Percentiles rank a stretch among this genome's conserved stretches.
Conservation (phyloP, 148 eudicot genomes). For the Vaccinium myrtillus region DNA sequence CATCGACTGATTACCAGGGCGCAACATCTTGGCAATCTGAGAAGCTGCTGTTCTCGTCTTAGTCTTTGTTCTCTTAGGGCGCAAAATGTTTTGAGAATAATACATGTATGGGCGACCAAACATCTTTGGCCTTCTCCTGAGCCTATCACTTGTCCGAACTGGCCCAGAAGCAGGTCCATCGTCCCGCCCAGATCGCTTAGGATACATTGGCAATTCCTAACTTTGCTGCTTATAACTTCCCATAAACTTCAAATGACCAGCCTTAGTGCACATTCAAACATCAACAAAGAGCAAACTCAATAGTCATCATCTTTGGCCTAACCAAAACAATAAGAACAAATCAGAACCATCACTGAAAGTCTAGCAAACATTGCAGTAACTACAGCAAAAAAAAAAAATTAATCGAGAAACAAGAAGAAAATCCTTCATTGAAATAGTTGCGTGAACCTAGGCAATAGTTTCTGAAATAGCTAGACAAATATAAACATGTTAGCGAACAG, state of each 20-base stretch:
- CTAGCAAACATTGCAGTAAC: background rate
- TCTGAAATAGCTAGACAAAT: background rate
- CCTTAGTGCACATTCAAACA: slow-evolving; percentile 9
- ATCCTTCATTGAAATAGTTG: background rate
- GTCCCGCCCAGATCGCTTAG: slow-evolving; percentile 57
- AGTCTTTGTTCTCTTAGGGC: slow-evolving; percentile 57
- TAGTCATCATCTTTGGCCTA: too few species aligned
- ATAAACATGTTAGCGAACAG: background rate
- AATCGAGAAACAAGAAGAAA: background rate
- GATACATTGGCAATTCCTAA: slow-evolving; percentile 44
- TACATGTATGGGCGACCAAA: slow-evolving; percentile 39
- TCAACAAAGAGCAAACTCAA: slow-evolving; percentile 7
- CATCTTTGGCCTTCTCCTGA: slow-evolving; percentile 50
- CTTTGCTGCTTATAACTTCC: slow-evolving; percentile 20
- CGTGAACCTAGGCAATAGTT: background rate
- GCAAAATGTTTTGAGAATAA: slow-evolving; percentile 32
- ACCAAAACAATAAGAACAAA: background rate
- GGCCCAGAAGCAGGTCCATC: slow-evolving; percentile 47
- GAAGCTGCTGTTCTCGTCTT: slow-evolving; percentile 80
- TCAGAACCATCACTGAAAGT: background rate
- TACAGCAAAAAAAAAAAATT: background rate
- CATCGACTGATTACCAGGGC: slow-evolving; percentile 47
- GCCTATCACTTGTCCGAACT: slow-evolving; percentile 72
- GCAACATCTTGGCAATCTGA: slow-evolving; percentile 78
- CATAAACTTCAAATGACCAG: slow-evolving; percentile 15